Evolutionary conservation across 352 stramenopile genomes (phyloP).

Genomic region (Globisporangium canariense): DNA sequence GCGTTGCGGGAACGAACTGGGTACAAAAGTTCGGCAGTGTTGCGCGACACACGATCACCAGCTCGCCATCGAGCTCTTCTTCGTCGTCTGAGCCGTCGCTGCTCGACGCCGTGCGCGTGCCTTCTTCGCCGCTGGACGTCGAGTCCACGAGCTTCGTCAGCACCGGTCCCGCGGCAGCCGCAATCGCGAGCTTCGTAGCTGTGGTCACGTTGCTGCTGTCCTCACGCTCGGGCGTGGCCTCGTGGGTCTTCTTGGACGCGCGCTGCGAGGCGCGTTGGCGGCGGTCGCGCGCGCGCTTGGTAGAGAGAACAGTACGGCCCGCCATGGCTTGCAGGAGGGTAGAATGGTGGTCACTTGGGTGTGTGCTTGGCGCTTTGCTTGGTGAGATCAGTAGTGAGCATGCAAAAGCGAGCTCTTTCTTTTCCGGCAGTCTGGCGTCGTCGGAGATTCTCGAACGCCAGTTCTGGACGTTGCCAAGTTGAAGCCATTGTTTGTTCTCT

Average conservation of each 20-base stretch:
- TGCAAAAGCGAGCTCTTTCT: neutral
- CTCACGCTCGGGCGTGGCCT: constrained; percentile 24
- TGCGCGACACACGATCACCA: constrained; percentile 65
- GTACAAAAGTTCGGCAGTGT: constrained; percentile 63
- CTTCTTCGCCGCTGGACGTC: constrained; percentile 4
- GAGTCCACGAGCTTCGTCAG: constrained; percentile 16
- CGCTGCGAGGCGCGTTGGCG: constrained; percentile 46
- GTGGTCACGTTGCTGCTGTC: neutral
- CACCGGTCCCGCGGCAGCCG: constrained; percentile 3
- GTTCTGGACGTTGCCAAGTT: neutral
- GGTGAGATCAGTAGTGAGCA: constrained; percentile 9
- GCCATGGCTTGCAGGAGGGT: constrained; percentile 29
- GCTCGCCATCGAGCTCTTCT: constrained; percentile 41
- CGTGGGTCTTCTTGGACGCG: constrained; percentile 21
- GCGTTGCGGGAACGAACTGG: constrained; percentile 32
- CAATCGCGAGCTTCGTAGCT: neutral
- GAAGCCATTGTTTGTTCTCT: constrained; percentile 5
- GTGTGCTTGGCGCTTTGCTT: neutral
- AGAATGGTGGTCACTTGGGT: neutral
- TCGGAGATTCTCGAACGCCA: constrained; percentile 8
- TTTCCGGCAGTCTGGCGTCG: neutral
- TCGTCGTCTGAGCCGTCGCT: constrained; percentile 5
- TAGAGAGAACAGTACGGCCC: constrained; percentile 53
- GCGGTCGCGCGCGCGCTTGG: constrained; percentile 59
- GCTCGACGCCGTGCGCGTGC: neutral